phyloP scores from a whole-genome alignment of 1,284 basidiomycete genomes.

The Ceratorhiza oryzae-sativae region DNA sequence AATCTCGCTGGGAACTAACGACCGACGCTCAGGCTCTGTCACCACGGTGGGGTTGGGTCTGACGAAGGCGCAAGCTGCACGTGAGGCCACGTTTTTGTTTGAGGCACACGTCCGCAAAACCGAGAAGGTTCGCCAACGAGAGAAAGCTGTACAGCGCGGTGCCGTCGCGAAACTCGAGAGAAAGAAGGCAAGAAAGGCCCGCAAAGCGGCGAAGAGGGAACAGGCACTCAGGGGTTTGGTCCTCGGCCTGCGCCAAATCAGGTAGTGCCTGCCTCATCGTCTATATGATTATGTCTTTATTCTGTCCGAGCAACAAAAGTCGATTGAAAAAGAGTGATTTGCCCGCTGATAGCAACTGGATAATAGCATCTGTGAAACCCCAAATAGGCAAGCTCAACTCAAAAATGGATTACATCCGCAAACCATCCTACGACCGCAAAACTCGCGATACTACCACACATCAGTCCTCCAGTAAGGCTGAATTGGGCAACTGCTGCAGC shows the following conservation, averaged over 20 bases:
- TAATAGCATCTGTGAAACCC: constrained; percentile 7
- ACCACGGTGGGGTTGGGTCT: constrained; percentile 22
- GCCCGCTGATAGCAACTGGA: no score
- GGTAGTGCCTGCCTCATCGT: constrained; percentile 57
- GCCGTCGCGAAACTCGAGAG: constrained; percentile 66
- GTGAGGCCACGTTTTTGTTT: constrained; percentile 77
- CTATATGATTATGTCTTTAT: not conserved
- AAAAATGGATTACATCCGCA: constrained; percentile 42
- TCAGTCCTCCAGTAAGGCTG: constrained; percentile 52
- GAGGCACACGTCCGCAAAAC: constrained; percentile 64
- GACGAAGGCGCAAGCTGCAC: constrained; percentile 57
- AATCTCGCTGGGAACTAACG: not conserved
- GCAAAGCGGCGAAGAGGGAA: constrained; percentile 43
- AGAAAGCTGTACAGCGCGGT: constrained; percentile 54
- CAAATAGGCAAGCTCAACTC: not conserved
- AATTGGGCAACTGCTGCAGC: constrained; percentile 54
- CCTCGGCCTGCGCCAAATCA: constrained; percentile 70
- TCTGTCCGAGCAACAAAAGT: no score
- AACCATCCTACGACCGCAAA: constrained; percentile 50
- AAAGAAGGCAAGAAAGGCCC: constrained; percentile 53
- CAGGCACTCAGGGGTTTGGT: constrained; percentile 65
- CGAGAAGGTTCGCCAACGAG: constrained; percentile 64
- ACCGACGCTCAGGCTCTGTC: not conserved
- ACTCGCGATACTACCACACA: constrained; percentile 51
- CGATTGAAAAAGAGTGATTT: no score